Evolutionary conservation across 1,284 basidiomycete genomes (phyloP), one percentile per base, ranked within the genome.

Genomic region (Somion occarium): DNA sequence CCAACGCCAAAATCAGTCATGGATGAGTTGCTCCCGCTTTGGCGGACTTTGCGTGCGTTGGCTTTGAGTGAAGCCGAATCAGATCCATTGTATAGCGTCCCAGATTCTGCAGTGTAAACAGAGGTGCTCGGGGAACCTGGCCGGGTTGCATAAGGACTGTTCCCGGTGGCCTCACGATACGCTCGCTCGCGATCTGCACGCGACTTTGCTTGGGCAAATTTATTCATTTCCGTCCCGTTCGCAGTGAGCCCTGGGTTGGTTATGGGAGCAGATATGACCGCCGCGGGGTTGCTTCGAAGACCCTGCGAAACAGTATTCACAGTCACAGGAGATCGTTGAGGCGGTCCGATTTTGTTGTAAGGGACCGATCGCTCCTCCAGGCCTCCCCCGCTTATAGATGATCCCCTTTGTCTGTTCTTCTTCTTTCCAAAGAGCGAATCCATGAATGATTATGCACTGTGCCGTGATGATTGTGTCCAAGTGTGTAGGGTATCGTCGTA

Each of bases 191-290:
- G 70, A 45, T 85, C 83, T 25, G 67, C 63, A 59, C 70, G 77
- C 48, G 66, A 67, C 52, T 73, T 73, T 44, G 75, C 71, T 57
- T 79, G 67, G 19, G 72, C 70, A 61, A 73, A 79, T 52, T 77
- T 72, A 65, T 83, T 86, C 60, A 88, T 69, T 56, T 87, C 85
- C 12, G 83, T 83, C 44, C 88, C 87, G 60, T 77, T 73, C 50
- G 75, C 54, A 2, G 85, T 88, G 48, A 90, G 76, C 7, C 82
- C 80, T 12, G 88, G 88, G 61, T 90, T 90, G 15, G 88, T 88
- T 59, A 84, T 83, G 3, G 88, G 88, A 3, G 87, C 87, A 38
- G 85, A 89, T 55, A 90, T 90, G 44, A 42, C 53, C 34, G 59
- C 50, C 45, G 52, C 1, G 58, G 56, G 38, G 48, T 61, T 55